A percentile compares a stretch with the other conserved stretches of the same genome.
These are phyloP conservation scores for Psilocybe cyanescens DNA, from an alignment of 768 basidiomycete genomes.

Conservation along the genomic window DNA sequence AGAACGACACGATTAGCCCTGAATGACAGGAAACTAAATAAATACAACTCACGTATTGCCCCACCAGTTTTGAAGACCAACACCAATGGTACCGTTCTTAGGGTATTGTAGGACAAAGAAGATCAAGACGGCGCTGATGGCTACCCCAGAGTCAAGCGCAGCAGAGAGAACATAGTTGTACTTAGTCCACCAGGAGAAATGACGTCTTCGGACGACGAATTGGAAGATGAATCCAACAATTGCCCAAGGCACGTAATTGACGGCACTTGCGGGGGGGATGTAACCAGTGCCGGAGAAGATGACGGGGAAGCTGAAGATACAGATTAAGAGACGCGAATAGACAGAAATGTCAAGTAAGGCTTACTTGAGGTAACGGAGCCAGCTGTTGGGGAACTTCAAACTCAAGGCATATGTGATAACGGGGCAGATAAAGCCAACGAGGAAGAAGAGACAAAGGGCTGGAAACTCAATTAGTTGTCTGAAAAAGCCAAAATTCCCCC, in stretches of 20 bases:
- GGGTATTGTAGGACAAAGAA: slow-evolving; percentile 74
- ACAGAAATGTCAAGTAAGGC: slow-evolving; percentile 22
- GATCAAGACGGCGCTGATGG: slow-evolving; percentile 54
- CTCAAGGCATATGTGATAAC: slow-evolving; percentile 54
- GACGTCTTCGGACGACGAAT: slow-evolving; percentile 57
- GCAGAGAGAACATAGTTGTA: slow-evolving; percentile 75
- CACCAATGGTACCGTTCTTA: slow-evolving; percentile 59
- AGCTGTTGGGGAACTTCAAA: slow-evolving; percentile 64
- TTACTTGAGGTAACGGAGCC: slow-evolving; percentile 66
- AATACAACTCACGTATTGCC: slow-evolving; percentile 56
- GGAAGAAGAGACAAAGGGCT: slow-evolving; percentile 77
- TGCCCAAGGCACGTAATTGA: slow-evolving; percentile 72
- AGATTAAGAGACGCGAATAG: neutral
- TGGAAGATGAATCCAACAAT: slow-evolving; percentile 72
- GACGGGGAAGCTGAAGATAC: slow-evolving; percentile 45
- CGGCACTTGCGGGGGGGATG: slow-evolving; percentile 69
- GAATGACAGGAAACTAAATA: neutral
- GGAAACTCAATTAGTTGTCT: slow-evolving; percentile 7
- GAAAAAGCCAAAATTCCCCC: neutral
- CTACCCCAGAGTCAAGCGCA: slow-evolving; percentile 73
- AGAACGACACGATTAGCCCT: slow-evolving; percentile 3
- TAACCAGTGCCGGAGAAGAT: slow-evolving; percentile 61
- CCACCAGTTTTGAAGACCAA: slow-evolving; percentile 69
- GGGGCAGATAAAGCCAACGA: slow-evolving; percentile 70
- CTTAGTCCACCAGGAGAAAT: slow-evolving; percentile 76